Evolutionary conservation across 352 stramenopile species (phyloP).

Genomic region (Phytophthora boehmeriae): DNA sequence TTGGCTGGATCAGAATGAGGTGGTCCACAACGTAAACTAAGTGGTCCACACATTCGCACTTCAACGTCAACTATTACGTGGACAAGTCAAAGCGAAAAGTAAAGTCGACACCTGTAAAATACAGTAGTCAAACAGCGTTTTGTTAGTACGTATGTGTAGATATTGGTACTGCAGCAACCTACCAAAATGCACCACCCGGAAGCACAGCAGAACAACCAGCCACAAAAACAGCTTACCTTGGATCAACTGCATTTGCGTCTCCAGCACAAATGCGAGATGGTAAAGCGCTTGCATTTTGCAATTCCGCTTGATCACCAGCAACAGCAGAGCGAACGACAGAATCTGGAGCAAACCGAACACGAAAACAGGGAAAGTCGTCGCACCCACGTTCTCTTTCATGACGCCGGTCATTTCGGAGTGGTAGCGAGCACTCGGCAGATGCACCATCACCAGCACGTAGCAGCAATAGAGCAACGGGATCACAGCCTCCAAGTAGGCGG

Average conservation of each 20-base stretch:
- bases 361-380: constrained; percentile 17
- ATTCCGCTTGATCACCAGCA: constrained; percentile 13
- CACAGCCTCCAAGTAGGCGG: constrained; percentile 42
- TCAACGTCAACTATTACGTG: no score
- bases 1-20: no score
- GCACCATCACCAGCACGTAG: constrained; percentile 19
- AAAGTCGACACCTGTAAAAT: no score
- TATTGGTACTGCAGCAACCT: not conserved
- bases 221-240: constrained; percentile 35
- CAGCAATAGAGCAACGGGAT: constrained; percentile 36
- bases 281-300: constrained; percentile 17
- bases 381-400: not conserved
- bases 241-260: constrained; percentile 18
- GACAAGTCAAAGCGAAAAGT: no score
- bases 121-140: no score
- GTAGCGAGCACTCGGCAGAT: constrained; percentile 28
- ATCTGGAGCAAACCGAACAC: constrained; percentile 27
- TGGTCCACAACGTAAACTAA: no score
- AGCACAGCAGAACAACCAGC: constrained; percentile 19
- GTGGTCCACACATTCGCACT: no score
- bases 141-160: no score
- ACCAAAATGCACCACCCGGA: constrained; percentile 27
- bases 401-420: constrained; percentile 33
- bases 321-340: constrained; percentile 19
- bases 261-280: constrained; percentile 28